Percentiles rank a stretch among this genome's conserved stretches.
These are phyloP conservation scores for Lizanozyma gosingica DNA, from an alignment of 1,139 yeast genomes.

Conservation along the genomic window DNA sequence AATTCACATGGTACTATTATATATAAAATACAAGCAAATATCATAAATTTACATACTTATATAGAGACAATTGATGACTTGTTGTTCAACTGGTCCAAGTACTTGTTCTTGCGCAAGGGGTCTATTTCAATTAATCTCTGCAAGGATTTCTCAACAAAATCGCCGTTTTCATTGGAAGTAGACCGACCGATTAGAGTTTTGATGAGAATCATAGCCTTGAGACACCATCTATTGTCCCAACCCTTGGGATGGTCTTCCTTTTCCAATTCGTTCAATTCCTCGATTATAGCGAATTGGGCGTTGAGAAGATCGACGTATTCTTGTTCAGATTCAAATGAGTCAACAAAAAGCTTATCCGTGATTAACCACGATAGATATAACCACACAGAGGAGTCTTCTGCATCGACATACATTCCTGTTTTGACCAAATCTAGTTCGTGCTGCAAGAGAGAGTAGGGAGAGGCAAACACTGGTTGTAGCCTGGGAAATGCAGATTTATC, in stretches of 20 bases:
- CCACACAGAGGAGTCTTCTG: conserved; percentile 93
- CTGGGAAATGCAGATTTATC: conserved; percentile 4
- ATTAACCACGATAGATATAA: conserved; percentile 78
- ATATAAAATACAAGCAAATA: neutral
- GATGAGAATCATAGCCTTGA: conserved; percentile 44
- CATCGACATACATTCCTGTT: conserved; percentile 87
- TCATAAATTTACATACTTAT: too few species aligned
- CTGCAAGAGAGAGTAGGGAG: conserved; percentile 28
- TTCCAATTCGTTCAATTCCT: conserved; percentile 53
- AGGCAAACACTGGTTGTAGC: conserved; percentile 11
- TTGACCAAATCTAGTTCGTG: conserved; percentile 63
- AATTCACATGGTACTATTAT: neutral
- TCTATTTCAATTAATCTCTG: conserved; percentile 47
- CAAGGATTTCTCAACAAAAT: conserved; percentile 20
- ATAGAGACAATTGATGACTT: neutral
- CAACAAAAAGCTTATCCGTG: conserved; percentile 41
- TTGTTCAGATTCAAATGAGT: conserved; percentile 17
- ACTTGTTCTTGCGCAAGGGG: conserved; percentile 61
- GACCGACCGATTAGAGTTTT: conserved; percentile 10
- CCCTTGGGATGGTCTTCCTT: conserved; percentile 44
- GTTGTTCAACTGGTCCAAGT: conserved; percentile 21
- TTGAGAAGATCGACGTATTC: conserved; percentile 23
- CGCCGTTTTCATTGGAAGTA: conserved; percentile 3
- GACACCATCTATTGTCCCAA: conserved; percentile 59
- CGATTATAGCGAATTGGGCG: conserved; percentile 29